A percentile compares a stretch with the other conserved stretches of the same genome.
Conservation (phyloP, 2,329 filamentous ascomycete genomes). For the Coleophoma cylindrospora region DNA sequence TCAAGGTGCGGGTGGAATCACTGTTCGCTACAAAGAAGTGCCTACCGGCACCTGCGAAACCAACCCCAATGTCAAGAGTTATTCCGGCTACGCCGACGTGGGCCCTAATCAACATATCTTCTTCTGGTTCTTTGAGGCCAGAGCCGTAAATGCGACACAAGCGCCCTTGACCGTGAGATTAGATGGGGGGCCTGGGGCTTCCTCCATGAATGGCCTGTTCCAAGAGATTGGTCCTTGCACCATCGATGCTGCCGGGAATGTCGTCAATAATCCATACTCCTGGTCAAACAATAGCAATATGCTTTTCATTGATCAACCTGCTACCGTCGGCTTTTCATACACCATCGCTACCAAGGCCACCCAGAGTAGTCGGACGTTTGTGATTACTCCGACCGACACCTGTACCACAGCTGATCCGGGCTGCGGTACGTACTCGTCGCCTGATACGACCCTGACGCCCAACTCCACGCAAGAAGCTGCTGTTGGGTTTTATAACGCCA, state of each 20-base stretch:
- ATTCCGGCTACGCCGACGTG: not conserved
- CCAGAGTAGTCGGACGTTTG: not conserved
- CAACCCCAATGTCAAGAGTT: not conserved
- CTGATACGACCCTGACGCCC: not conserved
- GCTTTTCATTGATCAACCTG: not conserved
- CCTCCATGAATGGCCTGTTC: not conserved
- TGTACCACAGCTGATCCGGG: not conserved
- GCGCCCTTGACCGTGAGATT: not conserved
- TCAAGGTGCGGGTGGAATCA: not conserved
- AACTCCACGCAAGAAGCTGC: not conserved
- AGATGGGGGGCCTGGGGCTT: not conserved
- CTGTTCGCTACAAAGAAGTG: not conserved
- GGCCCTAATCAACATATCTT: not conserved
- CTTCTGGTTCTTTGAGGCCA: not conserved
- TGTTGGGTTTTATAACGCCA: not conserved
- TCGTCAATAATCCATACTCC: not conserved
- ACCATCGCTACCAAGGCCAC: not conserved
- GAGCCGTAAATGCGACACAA: not conserved
- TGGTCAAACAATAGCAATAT: not conserved
- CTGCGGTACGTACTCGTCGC: not conserved
- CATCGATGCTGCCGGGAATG: not conserved
- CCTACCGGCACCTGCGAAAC: not conserved
- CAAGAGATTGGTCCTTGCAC: not conserved
- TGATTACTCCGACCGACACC: not conserved
- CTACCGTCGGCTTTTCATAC: not conserved